Conservation (phyloP, 1,284 basidiomycete species). For the Ustilago hordei region DNA sequence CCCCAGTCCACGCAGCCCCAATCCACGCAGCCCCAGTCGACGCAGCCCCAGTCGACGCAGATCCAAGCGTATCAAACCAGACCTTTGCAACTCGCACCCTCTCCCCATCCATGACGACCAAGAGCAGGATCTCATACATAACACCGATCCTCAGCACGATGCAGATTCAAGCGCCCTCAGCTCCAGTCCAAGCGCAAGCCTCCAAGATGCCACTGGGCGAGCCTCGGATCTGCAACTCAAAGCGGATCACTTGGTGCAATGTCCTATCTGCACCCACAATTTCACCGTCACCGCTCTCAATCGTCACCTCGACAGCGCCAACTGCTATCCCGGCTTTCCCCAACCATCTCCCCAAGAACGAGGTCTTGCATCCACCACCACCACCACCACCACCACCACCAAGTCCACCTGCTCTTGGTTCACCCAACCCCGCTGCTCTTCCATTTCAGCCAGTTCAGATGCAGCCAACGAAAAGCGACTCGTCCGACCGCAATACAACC, state of each 20-base stretch:
- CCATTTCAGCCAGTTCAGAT: slow-evolving; percentile 14
- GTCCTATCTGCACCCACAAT: slow-evolving; percentile 59
- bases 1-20: slow-evolving; percentile 38
- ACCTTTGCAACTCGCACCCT: slow-evolving; percentile 18
- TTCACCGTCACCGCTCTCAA: slow-evolving; percentile 60
- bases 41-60: slow-evolving; percentile 31
- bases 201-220: background rate
- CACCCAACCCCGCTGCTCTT: slow-evolving; percentile 14
- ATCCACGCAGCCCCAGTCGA: too few species aligned
- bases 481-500: slow-evolving; percentile 59
- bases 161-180: background rate
- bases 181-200: background rate
- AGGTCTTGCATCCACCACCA: slow-evolving; percentile 30
- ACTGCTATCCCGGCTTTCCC: slow-evolving; percentile 50
- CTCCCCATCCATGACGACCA: slow-evolving; percentile 43
- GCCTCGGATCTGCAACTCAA: slow-evolving; percentile 27
- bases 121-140: slow-evolving; percentile 11
- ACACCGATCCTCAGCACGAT: slow-evolving; percentile 13
- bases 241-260: slow-evolving; percentile 48
- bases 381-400: slow-evolving; percentile 21
- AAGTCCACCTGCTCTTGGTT: slow-evolving; percentile 37
- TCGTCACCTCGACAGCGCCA: slow-evolving; percentile 57
- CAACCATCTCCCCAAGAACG: slow-evolving; percentile 40
- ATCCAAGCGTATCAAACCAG: slow-evolving; percentile 39
- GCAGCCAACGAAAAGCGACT: slow-evolving; percentile 48